phyloP scores from a whole-genome alignment of 768 basidiomycete genomes.

The Collybiopsis luxurians region DNA sequence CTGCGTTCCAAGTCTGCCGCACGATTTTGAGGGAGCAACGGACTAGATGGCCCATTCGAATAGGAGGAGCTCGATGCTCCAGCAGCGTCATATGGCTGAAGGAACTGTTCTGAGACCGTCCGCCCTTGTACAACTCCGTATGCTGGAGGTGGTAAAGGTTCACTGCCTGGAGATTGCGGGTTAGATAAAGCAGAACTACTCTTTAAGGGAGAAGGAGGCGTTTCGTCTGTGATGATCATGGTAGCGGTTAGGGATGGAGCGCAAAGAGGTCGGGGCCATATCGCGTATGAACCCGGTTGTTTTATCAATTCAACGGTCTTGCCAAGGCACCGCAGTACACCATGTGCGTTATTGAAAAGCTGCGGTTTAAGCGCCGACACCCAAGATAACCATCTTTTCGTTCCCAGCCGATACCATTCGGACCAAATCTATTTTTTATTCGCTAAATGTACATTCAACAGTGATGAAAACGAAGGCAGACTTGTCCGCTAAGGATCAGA shows the following conservation, averaged over 20 bases:
- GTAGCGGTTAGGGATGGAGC: not conserved
- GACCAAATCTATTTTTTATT: not conserved
- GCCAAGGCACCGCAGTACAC: not conserved
- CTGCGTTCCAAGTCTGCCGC: not conserved
- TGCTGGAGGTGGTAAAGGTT: slow-evolving; percentile 1
- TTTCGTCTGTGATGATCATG: slow-evolving; percentile 9
- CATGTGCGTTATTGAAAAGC: not conserved
- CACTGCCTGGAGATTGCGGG: not conserved
- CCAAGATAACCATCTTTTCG: not conserved
- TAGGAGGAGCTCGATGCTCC: not conserved
- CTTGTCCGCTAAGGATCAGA: not conserved
- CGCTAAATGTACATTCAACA: not conserved
- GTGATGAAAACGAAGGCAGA: not conserved
- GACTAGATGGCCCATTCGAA: not conserved
- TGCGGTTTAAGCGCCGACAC: not conserved
- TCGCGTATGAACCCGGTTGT: not conserved
- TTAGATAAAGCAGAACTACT: not conserved
- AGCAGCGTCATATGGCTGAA: not conserved
- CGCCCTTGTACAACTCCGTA: not conserved
- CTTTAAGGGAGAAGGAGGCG: slow-evolving; percentile 8
- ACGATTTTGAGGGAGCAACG: not conserved
- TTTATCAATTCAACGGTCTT: not conserved
- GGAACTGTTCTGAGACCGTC: not conserved
- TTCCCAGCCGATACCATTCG: not conserved
- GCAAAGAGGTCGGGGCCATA: not conserved